A percentile compares a stretch with the other conserved stretches of the same genome.
phyloP scores from a whole-genome alignment of 2,329 filamentous ascomycete genomes.

The Cercospora berteroae region DNA sequence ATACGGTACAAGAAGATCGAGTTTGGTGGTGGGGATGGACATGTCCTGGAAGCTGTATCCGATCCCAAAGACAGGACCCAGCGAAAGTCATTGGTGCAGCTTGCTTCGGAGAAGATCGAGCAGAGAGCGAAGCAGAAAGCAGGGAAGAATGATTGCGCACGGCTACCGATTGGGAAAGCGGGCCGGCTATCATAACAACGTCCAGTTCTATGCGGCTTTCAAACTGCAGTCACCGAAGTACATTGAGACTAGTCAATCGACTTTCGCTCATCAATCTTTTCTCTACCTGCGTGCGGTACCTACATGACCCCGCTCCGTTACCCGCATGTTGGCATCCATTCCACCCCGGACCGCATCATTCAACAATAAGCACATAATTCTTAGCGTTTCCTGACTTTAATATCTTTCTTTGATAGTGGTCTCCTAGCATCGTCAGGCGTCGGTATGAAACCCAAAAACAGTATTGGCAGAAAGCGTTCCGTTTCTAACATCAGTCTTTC shows the following conservation, averaged over 20 bases:
- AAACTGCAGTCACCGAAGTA: background rate
- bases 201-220: background rate
- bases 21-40: background rate
- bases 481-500: background rate
- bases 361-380: no score
- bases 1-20: conserved; percentile 12
- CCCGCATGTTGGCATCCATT: no score
- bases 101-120: background rate
- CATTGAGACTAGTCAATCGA: background rate
- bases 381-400: background rate
- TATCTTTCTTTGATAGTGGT: background rate
- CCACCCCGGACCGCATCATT: no score
- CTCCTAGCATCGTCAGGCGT: background rate
- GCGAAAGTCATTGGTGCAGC: background rate
- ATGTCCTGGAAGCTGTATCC: background rate
- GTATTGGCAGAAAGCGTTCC: background rate
- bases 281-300: no score
- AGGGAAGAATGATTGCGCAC: background rate
- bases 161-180: background rate
- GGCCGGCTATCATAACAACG: background rate
- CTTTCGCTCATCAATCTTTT: no score
- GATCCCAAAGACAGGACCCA: background rate
- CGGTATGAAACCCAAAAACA: background rate
- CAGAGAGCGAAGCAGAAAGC: background rate
- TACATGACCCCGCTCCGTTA: no score